Base-by-base conservation (phyloP, 1,139 yeast species). In the Pichia sp. region DNA sequence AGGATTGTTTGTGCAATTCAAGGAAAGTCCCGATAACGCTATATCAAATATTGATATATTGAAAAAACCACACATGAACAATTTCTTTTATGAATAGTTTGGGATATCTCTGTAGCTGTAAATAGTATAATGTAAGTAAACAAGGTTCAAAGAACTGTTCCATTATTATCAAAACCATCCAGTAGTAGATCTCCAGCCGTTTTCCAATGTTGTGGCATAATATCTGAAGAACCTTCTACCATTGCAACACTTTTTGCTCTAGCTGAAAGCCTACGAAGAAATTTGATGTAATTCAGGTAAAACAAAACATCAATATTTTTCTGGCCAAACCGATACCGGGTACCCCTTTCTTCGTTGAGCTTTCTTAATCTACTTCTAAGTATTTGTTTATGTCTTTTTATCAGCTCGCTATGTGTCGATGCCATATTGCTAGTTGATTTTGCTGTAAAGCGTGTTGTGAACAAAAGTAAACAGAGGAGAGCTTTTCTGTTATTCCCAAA, bases 1-100 rank as follows among this genome's bases (percentile, higher is more conserved):
- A 61, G 99, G 98, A 2, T 70, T 91, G 44, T 91, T 91, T 69
- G 96, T 91, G 9, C 86, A 85, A 66, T 85, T 86, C 64, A 91
- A 91, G 62, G 74, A 84, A 47, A 81, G 80, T 49, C 96, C 98
- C 0, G 71, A 72, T 34, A 74, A 74, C 12, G 95, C 97, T 1
- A 66, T 89, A 33, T 67, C 66, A 9, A 82, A 82, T 80, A 74
- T 84, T 15, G 67, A 60, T 4, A 61, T 69, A 4, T 49, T 66
- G 42, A 59, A 58, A 43, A 54, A 60, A n/a, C 67, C 69, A 34
- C 62, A 60, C 42, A 49, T 54, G 50, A 57, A 56, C 37, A 53
- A 47, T 37, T 58, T 56, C 32, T 56, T 52, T 41, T 56, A 58
- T 45, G 61, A 58, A 31, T 57, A 34, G 40, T 8, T 31, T 12